Base-by-base conservation (phyloP, 352 stramenopile species). In the Thalassiosira exigua region DNA sequence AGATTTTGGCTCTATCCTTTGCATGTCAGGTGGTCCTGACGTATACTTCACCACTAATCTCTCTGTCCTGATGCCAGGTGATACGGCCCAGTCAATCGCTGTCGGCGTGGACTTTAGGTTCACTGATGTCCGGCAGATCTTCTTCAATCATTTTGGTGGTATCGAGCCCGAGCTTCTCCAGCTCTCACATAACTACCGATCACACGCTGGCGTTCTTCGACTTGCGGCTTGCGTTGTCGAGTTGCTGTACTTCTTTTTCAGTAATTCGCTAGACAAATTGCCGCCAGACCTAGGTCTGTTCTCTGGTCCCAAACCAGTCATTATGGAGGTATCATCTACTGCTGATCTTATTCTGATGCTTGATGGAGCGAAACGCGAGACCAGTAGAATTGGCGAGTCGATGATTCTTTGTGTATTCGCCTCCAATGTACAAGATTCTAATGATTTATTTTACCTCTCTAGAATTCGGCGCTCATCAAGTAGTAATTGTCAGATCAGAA, bases 401-500 rank as follows among this genome's bases (percentile, higher is more conserved):
- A n/a, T n/a, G n/a, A n/a, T n/a, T n/a, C n/a, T n/a, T n/a, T n/a
- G n/a, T n/a, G n/a, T n/a, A n/a, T n/a, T n/a, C n/a, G n/a, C n/a
- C n/a, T n/a, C n/a, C n/a, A n/a, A n/a, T n/a, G n/a, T n/a, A n/a
- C n/a, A n/a, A n/a, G n/a, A n/a, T n/a, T n/a, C n/a, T n/a, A n/a
- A n/a, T n/a, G n/a, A n/a, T n/a, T n/a, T n/a, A n/a, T n/a, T n/a
- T n/a, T n/a, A n/a, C n/a, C n/a, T n/a, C n/a, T n/a, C n/a, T n/a
- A n/a, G 81, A 87, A 41, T 88, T 90, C 69, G 84, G 84, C 29
- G 84, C 84, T 32, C 66, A 88, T 42, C 84, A 90, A 72, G 72
- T 84, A 52, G 81, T 90, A 19, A 82, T 90, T 54, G 84, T 90
- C 1, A 42, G 80, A 14, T 76, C 58, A 46, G 79, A 88, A 24